Conservation (phyloP, 164 flowering plant species). For the Piper betle region DNA sequence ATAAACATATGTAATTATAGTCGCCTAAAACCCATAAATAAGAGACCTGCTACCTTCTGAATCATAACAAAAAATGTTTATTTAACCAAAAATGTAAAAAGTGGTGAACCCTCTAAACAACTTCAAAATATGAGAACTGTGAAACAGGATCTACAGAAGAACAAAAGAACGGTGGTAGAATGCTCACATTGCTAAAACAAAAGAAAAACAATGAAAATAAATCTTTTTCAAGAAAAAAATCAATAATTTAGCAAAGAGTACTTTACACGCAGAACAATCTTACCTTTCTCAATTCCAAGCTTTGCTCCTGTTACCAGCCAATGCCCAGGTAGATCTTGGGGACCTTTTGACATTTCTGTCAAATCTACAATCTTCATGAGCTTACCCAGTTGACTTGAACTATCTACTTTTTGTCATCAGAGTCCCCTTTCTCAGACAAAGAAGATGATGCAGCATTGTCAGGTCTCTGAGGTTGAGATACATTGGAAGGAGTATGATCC, state of each 20-base stretch:
- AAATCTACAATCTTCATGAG: conserved; percentile 65
- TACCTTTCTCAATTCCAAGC: conserved; percentile 92
- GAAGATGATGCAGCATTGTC: conserved; percentile 35
- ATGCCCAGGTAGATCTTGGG: conserved; percentile 93
- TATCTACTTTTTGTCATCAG: conserved; percentile 45
- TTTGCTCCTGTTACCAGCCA: conserved; percentile 99
- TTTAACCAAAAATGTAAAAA: background rate
- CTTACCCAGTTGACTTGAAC: conserved; percentile 39
- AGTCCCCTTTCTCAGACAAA: conserved; percentile 12
- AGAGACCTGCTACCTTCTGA: no score
- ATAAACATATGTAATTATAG: no score
- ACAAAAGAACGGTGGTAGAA: conserved; percentile 28
- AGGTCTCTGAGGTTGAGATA: conserved; percentile 12
- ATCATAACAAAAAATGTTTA: no score
- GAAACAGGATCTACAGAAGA: conserved; percentile 32
- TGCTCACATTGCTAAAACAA: conserved; percentile 18
- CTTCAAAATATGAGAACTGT: background rate
- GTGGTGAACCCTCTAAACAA: background rate
- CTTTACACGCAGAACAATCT: conserved; percentile 70
- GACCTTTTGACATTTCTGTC: conserved; percentile 85
- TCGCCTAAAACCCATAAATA: no score
- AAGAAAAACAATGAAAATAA: conserved; percentile 4
- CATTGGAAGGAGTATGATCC: conserved; percentile 71
- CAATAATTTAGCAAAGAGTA: conserved; percentile 86
- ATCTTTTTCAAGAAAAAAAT: conserved; percentile 5